Percentiles rank a stretch among this genome's conserved stretches.
Evolutionary conservation across 441 rosid species (phyloP).

Genomic region (Corymbia citriodora): DNA sequence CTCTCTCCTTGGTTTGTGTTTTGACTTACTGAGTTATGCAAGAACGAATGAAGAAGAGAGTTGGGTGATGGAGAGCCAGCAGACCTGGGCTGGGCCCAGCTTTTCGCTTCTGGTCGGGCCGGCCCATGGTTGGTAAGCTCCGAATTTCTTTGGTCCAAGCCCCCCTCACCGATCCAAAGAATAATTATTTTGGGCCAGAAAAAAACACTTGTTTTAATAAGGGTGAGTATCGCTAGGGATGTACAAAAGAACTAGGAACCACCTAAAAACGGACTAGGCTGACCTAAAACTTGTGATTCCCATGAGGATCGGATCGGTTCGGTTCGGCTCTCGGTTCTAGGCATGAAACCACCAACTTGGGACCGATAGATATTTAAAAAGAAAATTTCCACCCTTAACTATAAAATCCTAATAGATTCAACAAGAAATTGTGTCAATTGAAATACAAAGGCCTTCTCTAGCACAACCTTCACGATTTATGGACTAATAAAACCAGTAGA

Average conservation of each 20-base stretch:
- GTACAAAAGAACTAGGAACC: too few species aligned
- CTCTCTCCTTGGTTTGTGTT: not conserved
- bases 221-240: too few species aligned
- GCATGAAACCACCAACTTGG: too few species aligned
- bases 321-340: too few species aligned
- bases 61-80: not conserved
- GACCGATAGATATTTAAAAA: too few species aligned
- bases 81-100: not conserved
- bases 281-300: fast-evolving
- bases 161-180: not conserved
- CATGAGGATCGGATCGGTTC: too few species aligned
- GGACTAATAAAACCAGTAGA: not conserved
- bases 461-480: not conserved
- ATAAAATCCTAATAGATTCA: not conserved
- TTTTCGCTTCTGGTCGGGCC: not conserved
- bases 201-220: not conserved
- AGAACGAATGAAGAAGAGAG: not conserved
- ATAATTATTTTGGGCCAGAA: not conserved
- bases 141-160: not conserved
- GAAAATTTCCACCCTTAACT: not conserved
- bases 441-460: not conserved
- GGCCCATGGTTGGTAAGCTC: not conserved
- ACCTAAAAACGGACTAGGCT: too few species aligned
- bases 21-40: not conserved
- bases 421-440: not conserved